phyloP scores from a whole-genome alignment of 345 rosid species.

The Citrus sp. region DNA sequence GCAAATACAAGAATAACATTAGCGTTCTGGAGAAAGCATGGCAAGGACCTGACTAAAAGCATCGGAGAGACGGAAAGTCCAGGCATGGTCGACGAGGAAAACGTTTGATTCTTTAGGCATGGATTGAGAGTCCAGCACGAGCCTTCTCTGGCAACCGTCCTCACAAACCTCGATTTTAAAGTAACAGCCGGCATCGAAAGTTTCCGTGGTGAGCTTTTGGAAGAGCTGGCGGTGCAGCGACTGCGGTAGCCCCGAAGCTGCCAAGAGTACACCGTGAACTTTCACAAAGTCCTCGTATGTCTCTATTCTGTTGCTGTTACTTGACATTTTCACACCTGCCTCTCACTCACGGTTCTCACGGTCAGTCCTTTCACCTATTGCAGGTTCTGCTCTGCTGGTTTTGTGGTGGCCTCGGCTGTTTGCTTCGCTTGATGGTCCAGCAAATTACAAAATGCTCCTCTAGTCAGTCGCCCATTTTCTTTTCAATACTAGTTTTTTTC shows the following conservation, averaged over 20 bases:
- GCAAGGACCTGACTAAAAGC: constrained; percentile 61
- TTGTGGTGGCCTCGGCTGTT: too few relatives aligned
- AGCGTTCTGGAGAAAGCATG: background rate
- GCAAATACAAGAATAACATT: too few relatives aligned
- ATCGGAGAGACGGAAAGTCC: constrained; percentile 90
- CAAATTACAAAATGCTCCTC: too few relatives aligned
- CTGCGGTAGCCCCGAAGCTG: constrained; percentile 79
- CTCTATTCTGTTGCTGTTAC: constrained; percentile 22
- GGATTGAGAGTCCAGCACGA: constrained; percentile 55
- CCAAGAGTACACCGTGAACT: constrained; percentile 72
- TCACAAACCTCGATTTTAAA: constrained; percentile 70
- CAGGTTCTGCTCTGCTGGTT: too few relatives aligned
- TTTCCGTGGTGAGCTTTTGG: constrained; percentile 63
- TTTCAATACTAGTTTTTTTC: too few relatives aligned
- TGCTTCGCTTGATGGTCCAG: too few relatives aligned
- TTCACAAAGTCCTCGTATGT: constrained; percentile 72
- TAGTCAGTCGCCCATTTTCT: too few relatives aligned
- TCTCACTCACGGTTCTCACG: too few relatives aligned
- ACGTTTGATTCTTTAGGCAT: constrained; percentile 62
- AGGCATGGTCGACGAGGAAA: constrained; percentile 89
- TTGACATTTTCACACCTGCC: background rate
- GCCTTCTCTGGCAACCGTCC: constrained; percentile 63
- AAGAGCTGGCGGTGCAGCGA: constrained; percentile 67
- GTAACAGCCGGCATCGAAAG: constrained; percentile 78
- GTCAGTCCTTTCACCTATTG: too few relatives aligned